These are phyloP conservation scores for Metarhizium sp. DNA, from an alignment of 2,329 filamentous ascomycete genomes.

Conservation along the genomic window DNA sequence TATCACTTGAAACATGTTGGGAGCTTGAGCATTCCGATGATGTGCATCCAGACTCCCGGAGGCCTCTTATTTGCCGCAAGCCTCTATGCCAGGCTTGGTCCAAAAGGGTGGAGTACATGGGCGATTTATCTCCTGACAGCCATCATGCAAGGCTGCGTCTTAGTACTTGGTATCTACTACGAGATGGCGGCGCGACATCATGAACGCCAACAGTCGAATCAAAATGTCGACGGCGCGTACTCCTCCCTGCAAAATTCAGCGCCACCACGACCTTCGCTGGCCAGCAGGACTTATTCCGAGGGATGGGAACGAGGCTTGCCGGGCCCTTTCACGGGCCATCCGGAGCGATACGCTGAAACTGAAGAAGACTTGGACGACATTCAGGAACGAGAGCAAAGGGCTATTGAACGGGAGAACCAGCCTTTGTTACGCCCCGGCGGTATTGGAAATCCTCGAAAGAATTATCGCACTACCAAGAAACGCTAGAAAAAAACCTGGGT, in stretches of 20 bases:
- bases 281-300: conserved; percentile 36
- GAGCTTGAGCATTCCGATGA: conserved; percentile 92
- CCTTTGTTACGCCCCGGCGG: conserved; percentile 40
- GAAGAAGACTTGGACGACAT: conserved; percentile 42
- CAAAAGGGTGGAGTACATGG: conserved; percentile 91
- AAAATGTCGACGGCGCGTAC: conserved; percentile 16
- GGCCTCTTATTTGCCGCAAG: conserved; percentile 84
- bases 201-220: conserved; percentile 13
- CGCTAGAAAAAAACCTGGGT: not conserved
- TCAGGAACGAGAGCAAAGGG: conserved; percentile 39
- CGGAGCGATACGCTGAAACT: conserved; percentile 41
- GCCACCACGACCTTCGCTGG: conserved; percentile 24
- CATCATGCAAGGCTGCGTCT: conserved; percentile 68
- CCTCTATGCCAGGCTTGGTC: conserved; percentile 68
- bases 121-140: conserved; percentile 84
- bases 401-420: conserved; percentile 39
- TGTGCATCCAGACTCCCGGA: conserved; percentile 94
- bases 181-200: conserved; percentile 40
- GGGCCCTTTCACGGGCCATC: conserved; percentile 41
- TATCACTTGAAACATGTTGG: conserved; percentile 77
- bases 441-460: conserved; percentile 35
- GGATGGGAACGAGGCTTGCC: conserved; percentile 42
- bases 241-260: conserved; percentile 18
- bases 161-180: conserved; percentile 75
- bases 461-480: conserved; percentile 24